Conservation (phyloP, 2,329 filamentous ascomycete species). For the Neonectria sp. region DNA sequence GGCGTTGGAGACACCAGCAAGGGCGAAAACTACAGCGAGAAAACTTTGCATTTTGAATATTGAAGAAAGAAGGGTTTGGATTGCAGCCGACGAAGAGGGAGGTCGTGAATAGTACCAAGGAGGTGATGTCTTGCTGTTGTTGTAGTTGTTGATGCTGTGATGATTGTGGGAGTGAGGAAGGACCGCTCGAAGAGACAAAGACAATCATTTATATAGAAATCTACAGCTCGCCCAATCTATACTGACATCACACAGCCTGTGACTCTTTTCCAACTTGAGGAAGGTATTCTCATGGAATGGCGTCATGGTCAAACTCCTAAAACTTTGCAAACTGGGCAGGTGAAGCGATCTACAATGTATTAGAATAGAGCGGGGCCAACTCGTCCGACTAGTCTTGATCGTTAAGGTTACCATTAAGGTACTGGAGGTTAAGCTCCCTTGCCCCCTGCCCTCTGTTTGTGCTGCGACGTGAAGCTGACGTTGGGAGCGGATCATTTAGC, state of each 20-base stretch:
- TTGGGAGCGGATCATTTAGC: neutral
- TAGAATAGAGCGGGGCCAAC: neutral
- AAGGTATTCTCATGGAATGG: neutral
- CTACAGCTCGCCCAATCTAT: too few relatives aligned
- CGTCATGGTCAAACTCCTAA: neutral
- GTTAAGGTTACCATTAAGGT: too few relatives aligned
- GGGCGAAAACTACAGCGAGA: neutral
- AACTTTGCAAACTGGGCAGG: neutral
- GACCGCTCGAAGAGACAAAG: neutral
- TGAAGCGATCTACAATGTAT: neutral
- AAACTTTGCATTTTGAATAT: neutral
- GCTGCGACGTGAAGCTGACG: neutral
- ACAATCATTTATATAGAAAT: neutral
- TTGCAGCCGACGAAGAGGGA: neutral
- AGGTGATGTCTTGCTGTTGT: neutral
- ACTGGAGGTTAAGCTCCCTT: too few relatives aligned
- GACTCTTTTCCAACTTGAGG: neutral
- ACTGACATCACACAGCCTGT: neutral
- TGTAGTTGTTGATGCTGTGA: neutral
- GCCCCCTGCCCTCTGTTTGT: neutral
- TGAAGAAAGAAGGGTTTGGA: too few relatives aligned
- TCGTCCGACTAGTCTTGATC: too few relatives aligned
- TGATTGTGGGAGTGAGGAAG: neutral
- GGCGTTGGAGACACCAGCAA: neutral
- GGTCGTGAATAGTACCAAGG: neutral